Evolutionary conservation across 1,139 yeast genomes (phyloP), one percentile per base, ranked within the genome.

Genomic region (Yamadazyma sp.): DNA sequence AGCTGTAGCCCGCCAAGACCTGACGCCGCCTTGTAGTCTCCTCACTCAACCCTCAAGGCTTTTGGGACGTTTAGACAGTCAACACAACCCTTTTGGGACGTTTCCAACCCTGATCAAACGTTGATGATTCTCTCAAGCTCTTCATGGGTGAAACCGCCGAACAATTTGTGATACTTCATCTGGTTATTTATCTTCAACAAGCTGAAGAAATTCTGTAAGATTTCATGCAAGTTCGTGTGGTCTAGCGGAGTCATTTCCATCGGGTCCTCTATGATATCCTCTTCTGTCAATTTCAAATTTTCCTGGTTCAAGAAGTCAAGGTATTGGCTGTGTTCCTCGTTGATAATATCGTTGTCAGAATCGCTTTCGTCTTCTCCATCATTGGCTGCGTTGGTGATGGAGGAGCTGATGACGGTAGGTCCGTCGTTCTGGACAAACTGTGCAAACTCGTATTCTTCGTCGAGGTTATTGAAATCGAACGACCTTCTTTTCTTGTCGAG

Each of bases 231-330:
- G 53, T 91, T 82, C 31, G 91, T 64, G 31, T 68, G 64, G 53
- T 92, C 98, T 43, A 92, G 66, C 1, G 95, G 83, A 2, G 89
- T 83, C 37, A 83, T 81, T 3, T 85, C 77, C 48, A 87, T 72
- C 3, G 96, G 91, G 60, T 92, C 96, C 53, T 89, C 97, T 18
- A 74, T 76, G 5, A 86, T 59, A 29, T 73, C 80, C 18, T 81
- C 87, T 34, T 79, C 79, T 15, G 67, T 75, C 62, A 70, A 40
- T 62, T 69, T 18, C 62, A 73, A 4, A 59, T 50, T 33, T 54
- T 65, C 48, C 69, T 66, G 39, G 68, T 54, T 40, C 61, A 73
- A 39, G 56, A 64, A 38, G 72, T 68, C 51, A 17, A 62, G 69
- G 12, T 62, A 71, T 14, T 59, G 73, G 8, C 58, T 73, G 3